A percentile compares a stretch with the other conserved stretches of the same genome.
Conservation (phyloP, 176 grass and related monocot species). For the Luzula sylvatica region DNA sequence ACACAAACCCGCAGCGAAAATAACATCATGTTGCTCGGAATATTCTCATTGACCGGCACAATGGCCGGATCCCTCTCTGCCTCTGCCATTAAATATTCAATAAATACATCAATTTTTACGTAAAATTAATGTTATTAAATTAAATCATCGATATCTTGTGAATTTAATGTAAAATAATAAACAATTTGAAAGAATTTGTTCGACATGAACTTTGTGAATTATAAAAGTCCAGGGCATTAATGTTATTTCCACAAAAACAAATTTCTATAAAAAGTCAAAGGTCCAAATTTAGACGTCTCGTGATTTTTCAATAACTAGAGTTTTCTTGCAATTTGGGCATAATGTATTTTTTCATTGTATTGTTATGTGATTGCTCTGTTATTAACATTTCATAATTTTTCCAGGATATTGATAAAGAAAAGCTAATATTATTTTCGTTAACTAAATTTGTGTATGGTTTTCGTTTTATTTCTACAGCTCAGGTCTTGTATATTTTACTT, state of each 20-base stretch:
- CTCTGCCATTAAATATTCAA: slow-evolving; percentile 51
- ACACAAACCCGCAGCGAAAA: slow-evolving; percentile 60
- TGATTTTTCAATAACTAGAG: slow-evolving; percentile 32
- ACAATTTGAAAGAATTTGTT: slow-evolving; percentile 72
- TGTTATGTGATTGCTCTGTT: too few relatives aligned
- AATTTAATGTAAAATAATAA: too few relatives aligned
- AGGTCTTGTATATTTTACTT: too few relatives aligned
- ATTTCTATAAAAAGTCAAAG: too few relatives aligned
- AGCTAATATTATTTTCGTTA: too few relatives aligned
- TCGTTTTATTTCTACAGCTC: too few relatives aligned
- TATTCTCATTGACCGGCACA: slow-evolving; percentile 42
- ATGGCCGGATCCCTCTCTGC: slow-evolving; percentile 55
- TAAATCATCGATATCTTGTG: slow-evolving; percentile 70
- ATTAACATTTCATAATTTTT: too few relatives aligned
- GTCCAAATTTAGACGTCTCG: slow-evolving; percentile 61
- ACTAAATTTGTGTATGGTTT: too few relatives aligned
- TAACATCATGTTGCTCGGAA: slow-evolving; percentile 75
- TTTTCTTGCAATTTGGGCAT: not conserved
- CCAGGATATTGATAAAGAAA: too few relatives aligned
- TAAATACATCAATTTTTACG: slow-evolving; percentile 55
- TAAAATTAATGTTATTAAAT: slow-evolving; percentile 39
- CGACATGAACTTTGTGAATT: slow-evolving; percentile 67
- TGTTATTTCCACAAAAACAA: too few relatives aligned
- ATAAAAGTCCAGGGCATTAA: slow-evolving; percentile 58
- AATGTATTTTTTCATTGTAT: too few relatives aligned